A percentile compares a stretch with the other conserved stretches of the same genome.
These are phyloP conservation scores for Scheffersomyces amazonensis DNA, from an alignment of 805 yeast species.

Conservation along the genomic window DNA sequence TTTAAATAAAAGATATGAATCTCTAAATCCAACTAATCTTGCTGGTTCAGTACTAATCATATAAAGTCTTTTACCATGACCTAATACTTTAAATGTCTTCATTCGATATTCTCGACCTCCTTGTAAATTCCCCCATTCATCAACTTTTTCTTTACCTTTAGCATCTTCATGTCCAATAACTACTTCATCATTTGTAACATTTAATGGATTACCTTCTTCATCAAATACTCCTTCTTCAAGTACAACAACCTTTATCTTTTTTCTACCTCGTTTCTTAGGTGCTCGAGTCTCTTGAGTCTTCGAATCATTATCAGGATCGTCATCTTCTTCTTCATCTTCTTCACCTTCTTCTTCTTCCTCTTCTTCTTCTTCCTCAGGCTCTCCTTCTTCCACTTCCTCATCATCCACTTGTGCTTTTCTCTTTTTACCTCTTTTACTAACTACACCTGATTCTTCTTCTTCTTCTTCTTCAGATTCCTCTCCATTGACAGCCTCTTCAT, in stretches of 20 bases:
- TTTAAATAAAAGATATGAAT: slow-evolving; percentile 84
- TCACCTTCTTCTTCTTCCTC: slow-evolving; percentile 11
- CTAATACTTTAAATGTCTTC: slow-evolving; percentile 61
- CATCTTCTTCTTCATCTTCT: slow-evolving; percentile 11
- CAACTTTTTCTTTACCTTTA: slow-evolving; percentile 74
- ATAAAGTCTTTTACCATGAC: slow-evolving; percentile 68
- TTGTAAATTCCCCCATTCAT: slow-evolving; percentile 58
- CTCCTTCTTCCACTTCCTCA: slow-evolving; percentile 19
- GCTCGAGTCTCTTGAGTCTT: slow-evolving; percentile 11
- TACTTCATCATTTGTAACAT: slow-evolving; percentile 72
- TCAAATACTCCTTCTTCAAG: slow-evolving; percentile 49
- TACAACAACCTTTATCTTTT: slow-evolving; percentile 35
- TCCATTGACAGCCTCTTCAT: slow-evolving; percentile 13
- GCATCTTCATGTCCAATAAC: slow-evolving; percentile 68
- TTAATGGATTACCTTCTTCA: slow-evolving; percentile 65
- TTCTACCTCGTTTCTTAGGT: slow-evolving; percentile 43
- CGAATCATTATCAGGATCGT: slow-evolving; percentile 9
- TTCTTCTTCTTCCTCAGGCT: slow-evolving; percentile 20
- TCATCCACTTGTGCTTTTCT: slow-evolving; percentile 15
- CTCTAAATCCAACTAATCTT: slow-evolving; percentile 89
- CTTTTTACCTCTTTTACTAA: slow-evolving; percentile 5
- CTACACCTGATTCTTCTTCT: slow-evolving; percentile 24
- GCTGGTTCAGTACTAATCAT: slow-evolving; percentile 98
- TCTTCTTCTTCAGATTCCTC: slow-evolving; percentile 12
- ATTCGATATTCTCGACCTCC: slow-evolving; percentile 77